Evolutionary conservation across 192 early-diverging fungal species (phyloP).

Genomic region (Linderina pennispora): DNA sequence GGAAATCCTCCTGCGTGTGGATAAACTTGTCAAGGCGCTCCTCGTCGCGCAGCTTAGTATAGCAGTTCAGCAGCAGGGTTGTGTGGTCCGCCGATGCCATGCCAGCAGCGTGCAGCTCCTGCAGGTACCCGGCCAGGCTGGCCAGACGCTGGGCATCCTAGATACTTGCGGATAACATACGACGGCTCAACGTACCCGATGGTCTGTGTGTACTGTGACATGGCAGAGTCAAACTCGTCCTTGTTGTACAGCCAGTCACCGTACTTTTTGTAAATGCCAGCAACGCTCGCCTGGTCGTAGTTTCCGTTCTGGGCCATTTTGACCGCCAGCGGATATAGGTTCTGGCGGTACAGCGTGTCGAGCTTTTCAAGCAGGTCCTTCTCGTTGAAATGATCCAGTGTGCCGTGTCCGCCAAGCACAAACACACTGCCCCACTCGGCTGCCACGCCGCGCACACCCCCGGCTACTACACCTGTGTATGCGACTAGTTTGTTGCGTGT

Average conservation of each 20-base stretch:
- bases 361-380: conserved; percentile 82
- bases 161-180: conserved; percentile 94
- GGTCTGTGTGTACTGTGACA: conserved; percentile 87
- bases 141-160: conserved; percentile 91
- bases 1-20: conserved; percentile 65
- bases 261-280: conserved; percentile 91
- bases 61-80: conserved; percentile 93
- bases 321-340: conserved; percentile 85
- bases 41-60: conserved; percentile 90
- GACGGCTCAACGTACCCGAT: conserved; percentile 92
- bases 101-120: conserved; percentile 78
- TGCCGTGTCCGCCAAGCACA: conserved; percentile 59
- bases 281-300: conserved; percentile 75
- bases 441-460: conserved; percentile 63
- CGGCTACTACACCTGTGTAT: conserved; percentile 70
- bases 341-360: conserved; percentile 83
- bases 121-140: conserved; percentile 83
- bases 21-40: conserved; percentile 84
- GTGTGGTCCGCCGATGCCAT: conserved; percentile 94
- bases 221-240: conserved; percentile 84
- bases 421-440: conserved; percentile 89
- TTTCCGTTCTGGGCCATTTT: conserved; percentile 76
- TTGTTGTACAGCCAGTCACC: conserved; percentile 92
- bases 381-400: conserved; percentile 65
- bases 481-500: conserved; percentile 90